phyloP scores from a whole-genome alignment of 371 early-diverging fungal genomes.

The Smittium culicis region DNA sequence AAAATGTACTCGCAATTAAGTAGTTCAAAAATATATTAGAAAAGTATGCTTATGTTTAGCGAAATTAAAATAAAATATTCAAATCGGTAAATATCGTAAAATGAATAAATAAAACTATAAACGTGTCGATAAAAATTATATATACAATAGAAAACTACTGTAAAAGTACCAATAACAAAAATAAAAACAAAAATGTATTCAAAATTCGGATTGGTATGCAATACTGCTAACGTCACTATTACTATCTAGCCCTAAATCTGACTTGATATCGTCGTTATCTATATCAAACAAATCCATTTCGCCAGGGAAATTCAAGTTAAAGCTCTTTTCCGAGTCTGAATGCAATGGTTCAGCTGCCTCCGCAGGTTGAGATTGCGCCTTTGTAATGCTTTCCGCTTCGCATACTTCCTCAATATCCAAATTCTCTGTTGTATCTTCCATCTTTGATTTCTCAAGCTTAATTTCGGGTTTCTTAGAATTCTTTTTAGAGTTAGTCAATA shows the following conservation, averaged over 20 bases:
- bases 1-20: no score
- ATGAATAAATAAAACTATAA: no score
- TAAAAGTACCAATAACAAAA: no score
- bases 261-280: not conserved
- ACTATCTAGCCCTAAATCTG: not conserved
- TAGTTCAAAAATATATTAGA: no score
- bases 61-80: no score
- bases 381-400: not conserved
- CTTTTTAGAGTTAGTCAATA: constrained; percentile 2
- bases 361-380: not conserved
- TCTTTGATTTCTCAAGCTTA: not conserved
- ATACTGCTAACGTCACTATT: not conserved
- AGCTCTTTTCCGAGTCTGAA: not conserved
- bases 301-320: not conserved
- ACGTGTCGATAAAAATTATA: no score
- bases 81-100: no score
- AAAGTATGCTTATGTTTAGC: no score
- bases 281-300: not conserved
- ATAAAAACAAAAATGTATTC: not conserved
- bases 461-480: not conserved
- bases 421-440: not conserved
- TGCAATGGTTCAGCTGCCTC: not conserved
- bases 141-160: no score
- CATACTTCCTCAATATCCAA: not conserved
- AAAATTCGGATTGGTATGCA: not conserved